These are phyloP conservation scores for Solanum stenotomum DNA, from an alignment of 257 asterid genomes.

Conservation along the genomic window DNA sequence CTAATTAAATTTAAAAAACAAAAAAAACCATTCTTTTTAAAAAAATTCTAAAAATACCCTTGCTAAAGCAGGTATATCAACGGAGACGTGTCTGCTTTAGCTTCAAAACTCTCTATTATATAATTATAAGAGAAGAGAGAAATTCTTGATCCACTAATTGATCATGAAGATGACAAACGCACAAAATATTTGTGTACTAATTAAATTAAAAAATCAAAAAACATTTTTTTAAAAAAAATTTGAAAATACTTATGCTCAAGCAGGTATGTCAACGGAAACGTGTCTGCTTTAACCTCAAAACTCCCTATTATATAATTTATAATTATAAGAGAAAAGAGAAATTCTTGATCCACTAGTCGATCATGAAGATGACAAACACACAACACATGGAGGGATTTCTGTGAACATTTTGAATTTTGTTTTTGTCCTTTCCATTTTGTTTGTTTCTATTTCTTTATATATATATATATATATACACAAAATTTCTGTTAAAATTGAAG, in stretches of 20 bases:
- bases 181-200: not conserved
- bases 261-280: too few species aligned
- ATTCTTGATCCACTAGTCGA: not conserved
- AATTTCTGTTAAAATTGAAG: not conserved
- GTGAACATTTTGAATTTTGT: not conserved
- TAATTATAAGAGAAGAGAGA: not conserved
- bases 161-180: not conserved
- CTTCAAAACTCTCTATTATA: too few species aligned
- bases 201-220: too few species aligned
- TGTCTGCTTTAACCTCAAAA: too few species aligned
- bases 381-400: not conserved
- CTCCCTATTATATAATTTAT: too few species aligned
- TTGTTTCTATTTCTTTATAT: not conserved
- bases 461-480: not conserved
- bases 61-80: too few species aligned
- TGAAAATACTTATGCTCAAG: too few species aligned
- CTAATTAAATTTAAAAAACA: too few species aligned
- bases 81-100: fast-evolving
- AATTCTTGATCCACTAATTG: not conserved
- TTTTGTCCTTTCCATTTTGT: conserved; percentile 3
- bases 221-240: too few species aligned
- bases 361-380: not conserved
- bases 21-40: too few species aligned
- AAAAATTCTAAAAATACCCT: too few species aligned
- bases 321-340: too few species aligned